These are phyloP conservation scores for Salix koriyanagi DNA, from an alignment of 345 rosid genomes.

Conservation along the genomic window DNA sequence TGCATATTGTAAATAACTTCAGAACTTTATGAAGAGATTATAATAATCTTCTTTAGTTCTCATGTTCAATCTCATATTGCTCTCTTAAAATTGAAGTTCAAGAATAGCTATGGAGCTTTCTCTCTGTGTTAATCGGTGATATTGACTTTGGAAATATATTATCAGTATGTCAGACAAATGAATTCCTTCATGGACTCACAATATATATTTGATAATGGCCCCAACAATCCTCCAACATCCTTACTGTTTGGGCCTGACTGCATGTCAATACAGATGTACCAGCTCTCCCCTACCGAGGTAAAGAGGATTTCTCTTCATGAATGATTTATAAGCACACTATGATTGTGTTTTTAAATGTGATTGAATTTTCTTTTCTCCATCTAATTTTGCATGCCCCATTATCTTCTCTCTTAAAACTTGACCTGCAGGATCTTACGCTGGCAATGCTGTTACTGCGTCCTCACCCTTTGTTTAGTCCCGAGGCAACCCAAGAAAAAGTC, in stretches of 20 bases:
- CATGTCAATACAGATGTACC: conserved; percentile 28
- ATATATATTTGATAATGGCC: conserved; percentile 17
- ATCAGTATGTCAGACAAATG: not conserved
- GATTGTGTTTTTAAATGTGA: not conserved
- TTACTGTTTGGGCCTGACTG: conserved; percentile 3
- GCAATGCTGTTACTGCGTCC: conserved; percentile 15
- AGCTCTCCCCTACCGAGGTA: conserved; percentile 45
- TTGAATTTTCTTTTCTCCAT: not conserved
- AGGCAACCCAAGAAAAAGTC: not conserved
- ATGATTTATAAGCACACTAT: not conserved
- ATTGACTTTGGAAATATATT: not conserved
- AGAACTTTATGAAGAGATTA: no score
- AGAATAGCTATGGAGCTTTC: no score
- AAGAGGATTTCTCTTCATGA: not conserved
- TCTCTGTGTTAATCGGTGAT: not conserved
- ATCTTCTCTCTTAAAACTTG: not conserved
- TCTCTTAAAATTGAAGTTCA: no score
- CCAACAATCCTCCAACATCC: conserved; percentile 27
- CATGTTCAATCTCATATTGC: no score
- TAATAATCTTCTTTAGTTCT: no score
- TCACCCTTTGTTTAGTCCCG: not conserved
- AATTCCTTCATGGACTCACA: conserved; percentile 25
- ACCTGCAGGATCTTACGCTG: conserved; percentile 9
- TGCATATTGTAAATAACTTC: no score
- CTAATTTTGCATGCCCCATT: not conserved